Percentiles rank a stretch among this genome's conserved stretches.
These are phyloP conservation scores for Xylariaceae sp. DNA, from an alignment of 2,329 filamentous ascomycete genomes.

Conservation along the genomic window DNA sequence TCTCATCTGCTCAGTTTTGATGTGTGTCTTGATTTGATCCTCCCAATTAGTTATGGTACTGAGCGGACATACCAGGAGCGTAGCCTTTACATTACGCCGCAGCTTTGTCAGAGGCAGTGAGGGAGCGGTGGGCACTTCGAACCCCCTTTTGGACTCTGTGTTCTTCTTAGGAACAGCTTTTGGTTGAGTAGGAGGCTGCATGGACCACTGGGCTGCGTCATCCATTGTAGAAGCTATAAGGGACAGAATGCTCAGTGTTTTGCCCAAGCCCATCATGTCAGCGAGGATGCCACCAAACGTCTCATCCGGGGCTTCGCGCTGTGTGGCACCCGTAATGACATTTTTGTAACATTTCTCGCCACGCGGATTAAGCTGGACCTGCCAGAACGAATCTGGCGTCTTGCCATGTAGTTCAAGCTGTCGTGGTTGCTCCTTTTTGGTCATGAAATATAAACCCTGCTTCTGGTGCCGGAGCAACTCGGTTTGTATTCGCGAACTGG, in stretches of 20 bases:
- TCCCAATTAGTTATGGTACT: slow-evolving; percentile 95
- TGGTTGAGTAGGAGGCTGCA: slow-evolving; percentile 50
- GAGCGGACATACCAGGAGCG: slow-evolving; percentile 82
- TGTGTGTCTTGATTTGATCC: slow-evolving; percentile 82
- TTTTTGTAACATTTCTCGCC: slow-evolving; percentile 69
- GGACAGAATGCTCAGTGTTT: slow-evolving; percentile 81
- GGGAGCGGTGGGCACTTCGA: slow-evolving; percentile 41
- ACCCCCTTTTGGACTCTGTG: slow-evolving; percentile 31
- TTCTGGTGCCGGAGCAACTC: slow-evolving; percentile 81
- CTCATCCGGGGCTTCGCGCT: slow-evolving; percentile 59
- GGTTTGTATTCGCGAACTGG: slow-evolving; percentile 60
- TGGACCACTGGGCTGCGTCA: slow-evolving; percentile 62
- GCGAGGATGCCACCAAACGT: slow-evolving; percentile 72
- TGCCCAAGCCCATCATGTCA: slow-evolving; percentile 88
- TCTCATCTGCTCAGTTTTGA: slow-evolving; percentile 61
- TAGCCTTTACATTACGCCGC: slow-evolving; percentile 71
- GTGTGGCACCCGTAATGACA: slow-evolving; percentile 74
- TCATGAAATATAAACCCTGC: slow-evolving; percentile 87
- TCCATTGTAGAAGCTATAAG: slow-evolving; percentile 66
- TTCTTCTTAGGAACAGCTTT: slow-evolving; percentile 39
- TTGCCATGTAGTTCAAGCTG: slow-evolving; percentile 55
- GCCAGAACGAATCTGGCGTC: slow-evolving; percentile 75
- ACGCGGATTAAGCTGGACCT: slow-evolving; percentile 49
- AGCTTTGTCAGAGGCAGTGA: slow-evolving; percentile 50
- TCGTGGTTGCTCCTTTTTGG: slow-evolving; percentile 68